These are phyloP conservation scores for Bocquillonia castaneifolia DNA, from an alignment of 441 rosid species.

Conservation along the genomic window DNA sequence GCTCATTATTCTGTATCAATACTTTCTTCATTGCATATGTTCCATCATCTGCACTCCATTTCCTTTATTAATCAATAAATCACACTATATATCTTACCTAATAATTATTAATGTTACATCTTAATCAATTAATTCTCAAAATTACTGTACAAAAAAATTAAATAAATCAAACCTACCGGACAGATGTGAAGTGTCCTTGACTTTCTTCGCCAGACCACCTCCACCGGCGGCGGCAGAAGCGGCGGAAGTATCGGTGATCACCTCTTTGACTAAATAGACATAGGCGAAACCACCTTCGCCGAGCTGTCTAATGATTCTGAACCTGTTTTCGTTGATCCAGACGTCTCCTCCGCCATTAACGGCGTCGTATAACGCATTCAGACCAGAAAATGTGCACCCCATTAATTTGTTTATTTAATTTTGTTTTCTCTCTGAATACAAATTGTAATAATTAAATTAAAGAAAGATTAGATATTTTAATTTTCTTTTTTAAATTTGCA, in stretches of 20 bases:
- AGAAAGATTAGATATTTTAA: neutral
- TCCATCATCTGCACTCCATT: slow-evolving; percentile 62
- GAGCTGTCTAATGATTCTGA: slow-evolving; percentile 82
- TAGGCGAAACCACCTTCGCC: slow-evolving; percentile 98
- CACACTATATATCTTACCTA: neutral
- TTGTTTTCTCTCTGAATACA: slow-evolving; percentile 17
- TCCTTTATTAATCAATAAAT: neutral
- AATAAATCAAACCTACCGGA: slow-evolving; percentile 47
- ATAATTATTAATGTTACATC: too few relatives aligned
- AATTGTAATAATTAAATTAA: too few relatives aligned
- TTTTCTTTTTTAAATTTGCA: too few relatives aligned
- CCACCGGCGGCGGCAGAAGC: slow-evolving; percentile 22
- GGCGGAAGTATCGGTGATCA: slow-evolving; percentile 49
- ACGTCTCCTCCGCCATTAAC: slow-evolving; percentile 89
- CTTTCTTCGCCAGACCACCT: slow-evolving; percentile 63
- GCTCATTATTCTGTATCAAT: slow-evolving; percentile 84
- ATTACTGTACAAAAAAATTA: neutral
- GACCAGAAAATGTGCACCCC: slow-evolving; percentile 96
- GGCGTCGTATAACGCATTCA: slow-evolving; percentile 88
- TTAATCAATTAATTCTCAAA: too few relatives aligned
- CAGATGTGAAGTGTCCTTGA: slow-evolving; percentile 85
- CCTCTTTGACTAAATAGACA: slow-evolving; percentile 80
- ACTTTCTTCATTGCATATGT: slow-evolving; percentile 98
- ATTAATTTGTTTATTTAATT: slow-evolving; percentile 12
- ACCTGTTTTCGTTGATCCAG: slow-evolving; percentile 98